Evolutionary conservation across 352 stramenopile genomes (phyloP), one percentile per base, ranked within the genome.

Genomic region (Pythium insidiosum): DNA sequence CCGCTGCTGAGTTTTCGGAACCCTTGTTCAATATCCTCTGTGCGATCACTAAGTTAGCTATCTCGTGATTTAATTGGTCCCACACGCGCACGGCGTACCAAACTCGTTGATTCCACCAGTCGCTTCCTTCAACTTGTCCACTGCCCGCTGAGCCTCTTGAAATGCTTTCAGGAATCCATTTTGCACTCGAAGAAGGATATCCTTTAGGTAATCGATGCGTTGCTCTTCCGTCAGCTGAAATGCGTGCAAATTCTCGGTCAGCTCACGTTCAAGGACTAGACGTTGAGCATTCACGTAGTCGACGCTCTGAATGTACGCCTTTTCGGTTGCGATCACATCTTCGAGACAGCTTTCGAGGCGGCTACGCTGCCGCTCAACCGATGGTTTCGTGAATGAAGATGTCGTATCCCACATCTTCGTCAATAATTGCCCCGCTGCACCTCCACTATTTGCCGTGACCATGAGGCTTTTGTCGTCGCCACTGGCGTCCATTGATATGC

Each of bases 181-280:
- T 53, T 88, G 65, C 43, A 75, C 67, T 3, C 76, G 73, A n/a
- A 85, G 24, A 6, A 92, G 44, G 20, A 92, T 39, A 53, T 89
- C 74, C 37, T 82, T 82, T 15, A 92, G 51, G 34, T 88, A 92
- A 30, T 88, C 79, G 1, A 92, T 61, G 3, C 79, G 72, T 40
- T 89, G 79, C 38, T 92, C 79, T 56, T 92, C 79, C 22, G 79
- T 92, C 6, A 92, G 58, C 45, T 92, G 76, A 46, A 92, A 87
- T 3, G 74, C 79, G 18, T 75, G 59, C 9, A 92, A 41, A 28
- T 92, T 92, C 22, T 89, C 79, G 30, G 77, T 76, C 29, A 82
- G 75, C 48, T 88, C 73, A 16, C 66, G 63, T 43, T 89, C 79
- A 31, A 83, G 66, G 22, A 79, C 69, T 15, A 72, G 46, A 1